These are phyloP conservation scores for Spirogloea muscicola DNA, from an alignment of 139 green algal species.

Conservation along the genomic window DNA sequence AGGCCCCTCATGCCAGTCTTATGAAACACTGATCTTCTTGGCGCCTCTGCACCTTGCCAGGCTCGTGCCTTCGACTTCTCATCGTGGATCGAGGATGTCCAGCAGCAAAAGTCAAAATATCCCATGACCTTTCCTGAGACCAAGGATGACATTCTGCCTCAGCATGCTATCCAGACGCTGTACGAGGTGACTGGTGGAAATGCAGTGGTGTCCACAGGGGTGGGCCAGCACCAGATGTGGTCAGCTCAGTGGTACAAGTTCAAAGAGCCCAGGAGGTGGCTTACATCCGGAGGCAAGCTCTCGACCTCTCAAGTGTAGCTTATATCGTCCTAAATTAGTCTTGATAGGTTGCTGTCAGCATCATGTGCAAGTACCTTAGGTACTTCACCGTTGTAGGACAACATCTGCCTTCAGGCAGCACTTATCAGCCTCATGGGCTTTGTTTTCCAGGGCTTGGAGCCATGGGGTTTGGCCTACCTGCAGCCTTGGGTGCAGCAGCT, in stretches of 20 bases:
- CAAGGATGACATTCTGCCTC: conserved; percentile 76
- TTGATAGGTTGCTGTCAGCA: too few species aligned
- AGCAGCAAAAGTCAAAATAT: conserved; percentile 67
- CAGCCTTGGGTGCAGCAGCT: conserved; percentile 82
- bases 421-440: too few species aligned
- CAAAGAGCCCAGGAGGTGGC: conserved; percentile 29
- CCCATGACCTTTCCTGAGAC: conserved; percentile 76
- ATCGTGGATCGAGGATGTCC: conserved; percentile 64
- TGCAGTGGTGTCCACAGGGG: conserved; percentile 93
- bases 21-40: too few species aligned
- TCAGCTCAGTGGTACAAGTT: conserved; percentile 87
- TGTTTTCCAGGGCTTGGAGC: conserved; percentile 73
- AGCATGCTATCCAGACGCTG: conserved; percentile 86
- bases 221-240: conserved; percentile 99
- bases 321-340: too few species aligned
- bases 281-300: conserved; percentile 35
- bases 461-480: conserved; percentile 98
- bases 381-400: too few species aligned
- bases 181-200: conserved; percentile 91
- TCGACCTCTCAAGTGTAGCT: not conserved
- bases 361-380: too few species aligned
- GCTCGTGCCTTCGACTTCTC: conserved; percentile 47
- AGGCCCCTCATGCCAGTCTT: too few species aligned
- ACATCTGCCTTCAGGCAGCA: too few species aligned
- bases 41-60: too few species aligned